Percentiles rank a stretch among this genome's conserved stretches.
Conservation (phyloP, 164 flowering plant species). For the Liriodendron chinense region DNA sequence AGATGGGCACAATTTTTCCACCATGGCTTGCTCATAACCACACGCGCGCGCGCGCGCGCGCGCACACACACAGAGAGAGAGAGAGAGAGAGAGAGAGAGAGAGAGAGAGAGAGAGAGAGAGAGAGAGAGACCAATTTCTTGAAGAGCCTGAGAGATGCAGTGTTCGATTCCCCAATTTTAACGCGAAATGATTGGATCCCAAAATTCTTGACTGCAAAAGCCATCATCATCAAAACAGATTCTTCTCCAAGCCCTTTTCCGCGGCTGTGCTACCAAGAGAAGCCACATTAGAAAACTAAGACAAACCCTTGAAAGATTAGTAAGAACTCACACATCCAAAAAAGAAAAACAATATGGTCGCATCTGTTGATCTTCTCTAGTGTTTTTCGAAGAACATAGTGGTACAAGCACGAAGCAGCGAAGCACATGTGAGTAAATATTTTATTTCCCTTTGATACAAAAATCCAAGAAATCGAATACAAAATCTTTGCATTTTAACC, state of each 20-base stretch:
- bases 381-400: neutral
- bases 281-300: slow-evolving; percentile 3
- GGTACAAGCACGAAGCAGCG: neutral
- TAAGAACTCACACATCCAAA: neutral
- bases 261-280: slow-evolving; percentile 53
- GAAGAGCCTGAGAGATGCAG: slow-evolving; percentile 64
- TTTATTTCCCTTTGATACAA: neutral
- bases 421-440: neutral
- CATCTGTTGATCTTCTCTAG: too few species aligned
- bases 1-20: neutral
- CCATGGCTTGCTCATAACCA: neutral
- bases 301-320: neutral
- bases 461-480: neutral
- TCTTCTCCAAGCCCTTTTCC: slow-evolving; percentile 96
- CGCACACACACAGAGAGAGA: slow-evolving; percentile 1
- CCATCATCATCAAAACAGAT: slow-evolving; percentile 87
- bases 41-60: neutral
- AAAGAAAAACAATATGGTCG: too few species aligned
- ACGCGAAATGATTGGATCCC: slow-evolving; percentile 59
- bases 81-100: slow-evolving; percentile 2
- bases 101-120: slow-evolving; percentile 5
- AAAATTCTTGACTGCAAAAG: slow-evolving; percentile 61
- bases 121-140: slow-evolving; percentile 64
- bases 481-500: neutral
- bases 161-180: slow-evolving; percentile 85